Percentiles rank a stretch among this genome's conserved stretches.
phyloP scores from a whole-genome alignment of 2,329 filamentous ascomycete genomes.

The Cladophialophora immunda region DNA sequence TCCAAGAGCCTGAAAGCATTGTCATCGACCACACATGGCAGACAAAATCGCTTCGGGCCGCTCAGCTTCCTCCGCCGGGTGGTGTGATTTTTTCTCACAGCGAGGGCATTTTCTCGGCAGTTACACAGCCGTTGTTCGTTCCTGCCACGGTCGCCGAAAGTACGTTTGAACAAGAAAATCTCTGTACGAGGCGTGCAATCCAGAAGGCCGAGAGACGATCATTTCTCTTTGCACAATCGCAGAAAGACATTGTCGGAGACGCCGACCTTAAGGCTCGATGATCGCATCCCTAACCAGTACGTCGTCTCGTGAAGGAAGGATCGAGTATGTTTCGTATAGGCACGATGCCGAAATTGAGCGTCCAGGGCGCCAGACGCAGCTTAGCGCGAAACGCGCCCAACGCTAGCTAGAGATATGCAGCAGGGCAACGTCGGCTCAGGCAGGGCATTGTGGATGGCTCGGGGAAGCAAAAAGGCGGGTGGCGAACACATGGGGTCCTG shows the following conservation, averaged over 20 bases:
- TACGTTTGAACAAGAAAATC: conserved; percentile 9
- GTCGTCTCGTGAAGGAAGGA: neutral
- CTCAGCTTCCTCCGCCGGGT: neutral
- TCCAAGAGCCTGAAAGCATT: neutral
- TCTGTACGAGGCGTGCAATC: conserved; percentile 7
- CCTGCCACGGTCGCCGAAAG: conserved; percentile 11
- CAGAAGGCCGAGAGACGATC: neutral
- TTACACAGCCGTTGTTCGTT: neutral
- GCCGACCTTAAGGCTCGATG: neutral
- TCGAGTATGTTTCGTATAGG: neutral
- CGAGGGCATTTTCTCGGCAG: neutral
- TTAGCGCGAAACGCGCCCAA: conserved; percentile 5
- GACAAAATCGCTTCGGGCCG: conserved; percentile 13
- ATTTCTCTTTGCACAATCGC: neutral
- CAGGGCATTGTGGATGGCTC: neutral
- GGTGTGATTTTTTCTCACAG: conserved; percentile 2
- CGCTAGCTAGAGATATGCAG: conserved; percentile 6
- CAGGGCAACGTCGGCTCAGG: conserved; percentile 1
- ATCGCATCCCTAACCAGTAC: neutral
- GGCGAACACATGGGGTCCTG: conserved; percentile 1
- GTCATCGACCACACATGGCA: conserved; percentile 3
- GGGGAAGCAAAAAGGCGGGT: conserved; percentile 1
- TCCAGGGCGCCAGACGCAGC: neutral
- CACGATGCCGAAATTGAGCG: conserved; percentile 6
- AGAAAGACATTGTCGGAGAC: conserved; percentile 10